Evolutionary conservation across 2,329 filamentous ascomycete genomes (phyloP).

Genomic region (Diaporthe sp.): DNA sequence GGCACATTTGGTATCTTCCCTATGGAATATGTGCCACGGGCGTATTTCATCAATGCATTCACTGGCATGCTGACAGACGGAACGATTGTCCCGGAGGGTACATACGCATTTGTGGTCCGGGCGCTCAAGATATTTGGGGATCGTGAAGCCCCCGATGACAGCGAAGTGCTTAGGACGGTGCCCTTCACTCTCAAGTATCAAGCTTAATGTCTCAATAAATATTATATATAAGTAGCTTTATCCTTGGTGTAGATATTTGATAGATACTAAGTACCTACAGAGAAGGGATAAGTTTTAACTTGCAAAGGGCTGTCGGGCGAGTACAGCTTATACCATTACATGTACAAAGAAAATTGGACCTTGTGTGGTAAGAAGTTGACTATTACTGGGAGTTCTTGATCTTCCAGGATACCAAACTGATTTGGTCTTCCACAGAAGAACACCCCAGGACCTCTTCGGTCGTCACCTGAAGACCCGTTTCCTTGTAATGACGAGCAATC

Average conservation of each 20-base stretch:
- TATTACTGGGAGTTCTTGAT: neutral
- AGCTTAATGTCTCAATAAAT: neutral
- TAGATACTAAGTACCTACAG: too few relatives aligned
- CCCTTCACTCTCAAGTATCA: neutral
- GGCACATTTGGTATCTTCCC: slow-evolving; percentile 16
- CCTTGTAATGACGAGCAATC: neutral
- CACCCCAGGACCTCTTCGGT: neutral
- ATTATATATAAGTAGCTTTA: neutral
- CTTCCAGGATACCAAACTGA: neutral
- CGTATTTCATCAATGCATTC: neutral
- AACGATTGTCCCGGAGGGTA: slow-evolving; percentile 7
- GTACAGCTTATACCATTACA: neutral
- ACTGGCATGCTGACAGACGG: slow-evolving; percentile 20
- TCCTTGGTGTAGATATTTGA: neutral
- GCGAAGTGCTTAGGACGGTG: neutral
- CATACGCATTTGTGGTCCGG: neutral
- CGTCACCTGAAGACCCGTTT: neutral
- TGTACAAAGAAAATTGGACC: neutral
- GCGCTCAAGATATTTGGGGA: slow-evolving; percentile 1
- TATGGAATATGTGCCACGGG: neutral
- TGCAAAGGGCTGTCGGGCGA: neutral
- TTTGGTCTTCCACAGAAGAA: neutral
- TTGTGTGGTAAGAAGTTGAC: neutral
- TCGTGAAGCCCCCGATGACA: neutral
- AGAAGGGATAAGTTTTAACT: too few relatives aligned